These are phyloP conservation scores for Aspergillus thermomutatus DNA, from an alignment of 2,329 filamentous ascomycete genomes.

Conservation along the genomic window DNA sequence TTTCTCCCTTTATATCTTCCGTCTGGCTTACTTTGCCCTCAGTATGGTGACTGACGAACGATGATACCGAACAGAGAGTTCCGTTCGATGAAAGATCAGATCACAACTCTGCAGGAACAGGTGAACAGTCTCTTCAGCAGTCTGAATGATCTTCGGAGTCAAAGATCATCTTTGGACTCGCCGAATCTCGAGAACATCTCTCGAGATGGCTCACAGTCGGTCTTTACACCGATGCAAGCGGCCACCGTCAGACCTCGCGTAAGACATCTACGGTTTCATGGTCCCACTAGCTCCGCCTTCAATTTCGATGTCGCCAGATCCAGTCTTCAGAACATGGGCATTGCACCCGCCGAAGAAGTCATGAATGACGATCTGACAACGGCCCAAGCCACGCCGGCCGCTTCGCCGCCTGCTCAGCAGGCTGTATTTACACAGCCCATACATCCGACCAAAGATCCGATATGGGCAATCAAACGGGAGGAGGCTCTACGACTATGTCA, in stretches of 20 bases:
- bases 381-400: slow-evolving; percentile 52
- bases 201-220: slow-evolving; percentile 38
- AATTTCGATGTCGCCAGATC: slow-evolving; percentile 83
- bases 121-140: slow-evolving; percentile 73
- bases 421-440: slow-evolving; percentile 31
- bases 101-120: slow-evolving; percentile 75
- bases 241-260: slow-evolving; percentile 47
- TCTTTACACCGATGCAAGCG: slow-evolving; percentile 37
- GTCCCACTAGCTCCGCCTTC: slow-evolving; percentile 81
- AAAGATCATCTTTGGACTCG: slow-evolving; percentile 35
- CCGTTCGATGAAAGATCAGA: slow-evolving; percentile 72
- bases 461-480: slow-evolving; percentile 73
- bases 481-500: slow-evolving; percentile 76
- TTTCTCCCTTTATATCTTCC: slow-evolving; percentile 3
- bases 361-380: slow-evolving; percentile 58
- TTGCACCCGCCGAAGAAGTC: slow-evolving; percentile 59
- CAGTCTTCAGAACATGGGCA: slow-evolving; percentile 86
- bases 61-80: slow-evolving; percentile 58
- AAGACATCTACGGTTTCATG: slow-evolving; percentile 68
- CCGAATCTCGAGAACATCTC: slow-evolving; percentile 34
- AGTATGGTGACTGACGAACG: slow-evolving; percentile 4
- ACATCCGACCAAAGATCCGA: slow-evolving; percentile 64
- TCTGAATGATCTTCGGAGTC: slow-evolving; percentile 63
- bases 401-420: slow-evolving; percentile 40
- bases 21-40: background rate